Percentiles rank a stretch among this genome's conserved stretches.
Conservation (phyloP, 2,329 filamentous ascomycete species). For the Lithohypha guttulata region DNA sequence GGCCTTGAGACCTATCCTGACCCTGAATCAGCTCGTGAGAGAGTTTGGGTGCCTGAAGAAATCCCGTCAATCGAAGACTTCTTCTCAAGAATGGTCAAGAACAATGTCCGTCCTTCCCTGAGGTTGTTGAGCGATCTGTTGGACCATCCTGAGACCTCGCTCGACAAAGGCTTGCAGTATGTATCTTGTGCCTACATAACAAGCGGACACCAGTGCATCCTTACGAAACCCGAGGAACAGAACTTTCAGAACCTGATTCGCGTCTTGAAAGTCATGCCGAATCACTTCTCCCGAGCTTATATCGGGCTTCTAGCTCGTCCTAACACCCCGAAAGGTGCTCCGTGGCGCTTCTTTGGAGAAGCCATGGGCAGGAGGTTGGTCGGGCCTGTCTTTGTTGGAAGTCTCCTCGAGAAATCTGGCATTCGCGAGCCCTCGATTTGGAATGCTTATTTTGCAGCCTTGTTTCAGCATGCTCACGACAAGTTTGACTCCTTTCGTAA, state of each 20-base stretch:
- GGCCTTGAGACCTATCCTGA: constrained; percentile 43
- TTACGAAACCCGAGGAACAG: constrained; percentile 14
- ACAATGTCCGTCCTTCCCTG: constrained; percentile 33
- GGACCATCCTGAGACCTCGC: constrained; percentile 29
- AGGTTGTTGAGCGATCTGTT: constrained; percentile 42
- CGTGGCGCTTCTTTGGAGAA: too few relatives aligned
- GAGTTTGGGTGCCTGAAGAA: constrained; percentile 45
- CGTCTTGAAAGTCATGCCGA: constrained; percentile 24
- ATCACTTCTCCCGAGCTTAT: constrained; percentile 34
- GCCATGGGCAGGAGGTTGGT: too few relatives aligned
- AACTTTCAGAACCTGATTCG: constrained; percentile 12
- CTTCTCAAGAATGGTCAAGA: constrained; percentile 38
- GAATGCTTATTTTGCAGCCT: too few relatives aligned
- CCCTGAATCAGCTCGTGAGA: constrained; percentile 45
- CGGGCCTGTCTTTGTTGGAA: too few relatives aligned
- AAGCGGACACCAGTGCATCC: constrained; percentile 22
- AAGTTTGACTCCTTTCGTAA: too few relatives aligned
- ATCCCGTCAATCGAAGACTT: constrained; percentile 44
- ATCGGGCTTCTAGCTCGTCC: constrained; percentile 28
- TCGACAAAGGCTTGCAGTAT: constrained; percentile 34
- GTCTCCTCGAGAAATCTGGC: too few relatives aligned
- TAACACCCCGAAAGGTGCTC: neutral
- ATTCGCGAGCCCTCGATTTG: too few relatives aligned
- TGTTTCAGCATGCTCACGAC: too few relatives aligned
- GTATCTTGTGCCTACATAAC: constrained; percentile 30